These are phyloP conservation scores for Phytophthora tubulina DNA, from an alignment of 352 stramenopile genomes.

Conservation along the genomic window DNA sequence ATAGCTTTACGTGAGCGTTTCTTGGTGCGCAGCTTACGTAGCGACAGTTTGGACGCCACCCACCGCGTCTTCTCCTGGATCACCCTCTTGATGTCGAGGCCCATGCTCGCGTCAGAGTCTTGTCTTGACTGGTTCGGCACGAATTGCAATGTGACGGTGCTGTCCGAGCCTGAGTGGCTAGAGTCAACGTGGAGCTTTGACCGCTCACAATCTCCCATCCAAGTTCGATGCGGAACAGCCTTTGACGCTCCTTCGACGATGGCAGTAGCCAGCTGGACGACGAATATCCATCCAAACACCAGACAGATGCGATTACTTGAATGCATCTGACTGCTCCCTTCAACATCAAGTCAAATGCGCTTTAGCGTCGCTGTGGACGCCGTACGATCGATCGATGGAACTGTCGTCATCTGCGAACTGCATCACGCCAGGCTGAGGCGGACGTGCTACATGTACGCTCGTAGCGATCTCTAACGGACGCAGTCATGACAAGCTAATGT, in stretches of 20 bases:
- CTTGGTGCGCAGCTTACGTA: conserved; percentile 31
- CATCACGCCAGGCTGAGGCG: conserved; percentile 6
- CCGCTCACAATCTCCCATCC: conserved; percentile 16
- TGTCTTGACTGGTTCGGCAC: conserved; percentile 14
- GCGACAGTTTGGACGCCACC: conserved; percentile 40
- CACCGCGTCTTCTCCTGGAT: conserved; percentile 44
- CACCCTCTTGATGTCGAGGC: conserved; percentile 31
- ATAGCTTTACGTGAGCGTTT: conserved; percentile 34
- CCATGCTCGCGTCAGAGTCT: conserved; percentile 16
- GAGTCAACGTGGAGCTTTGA: background rate
- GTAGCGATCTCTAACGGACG: background rate
- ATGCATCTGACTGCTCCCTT: conserved; percentile 6
- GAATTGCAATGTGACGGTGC: conserved; percentile 36
- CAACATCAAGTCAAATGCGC: conserved; percentile 18
- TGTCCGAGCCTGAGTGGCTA: too few relatives aligned
- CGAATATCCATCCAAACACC: conserved; percentile 26
- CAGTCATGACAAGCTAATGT: background rate
- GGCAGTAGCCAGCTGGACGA: conserved; percentile 15
- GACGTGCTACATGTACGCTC: background rate
- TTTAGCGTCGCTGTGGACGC: conserved; percentile 15
- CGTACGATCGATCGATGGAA: background rate
- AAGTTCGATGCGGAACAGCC: conserved; percentile 20
- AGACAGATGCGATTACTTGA: conserved; percentile 36
- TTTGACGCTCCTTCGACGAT: conserved; percentile 22
- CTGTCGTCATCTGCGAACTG: conserved; percentile 26